Conservation (phyloP, 306 rosid species). For the Rosa multiflora region DNA sequence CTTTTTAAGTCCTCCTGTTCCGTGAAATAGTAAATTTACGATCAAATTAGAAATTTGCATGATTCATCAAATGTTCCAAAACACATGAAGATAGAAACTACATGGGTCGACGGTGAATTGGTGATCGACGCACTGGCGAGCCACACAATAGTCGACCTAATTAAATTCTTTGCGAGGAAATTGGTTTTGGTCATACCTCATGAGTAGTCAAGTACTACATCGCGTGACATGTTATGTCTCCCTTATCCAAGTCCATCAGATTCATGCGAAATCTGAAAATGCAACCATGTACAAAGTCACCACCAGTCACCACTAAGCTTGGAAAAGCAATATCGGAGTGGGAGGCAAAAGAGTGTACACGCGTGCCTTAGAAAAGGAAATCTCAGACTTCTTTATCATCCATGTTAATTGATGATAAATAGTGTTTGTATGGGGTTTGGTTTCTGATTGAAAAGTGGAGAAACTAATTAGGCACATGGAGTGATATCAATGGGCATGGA, state of each 20-base stretch:
- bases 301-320: not conserved
- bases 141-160: not conserved
- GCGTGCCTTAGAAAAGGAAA: not conserved
- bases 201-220: not conserved
- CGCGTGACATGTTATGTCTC: not conserved
- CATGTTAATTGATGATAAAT: not conserved
- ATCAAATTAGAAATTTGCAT: too few relatives aligned
- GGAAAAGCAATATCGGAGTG: not conserved
- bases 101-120: not conserved
- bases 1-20: too few relatives aligned
- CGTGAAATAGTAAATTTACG: too few relatives aligned
- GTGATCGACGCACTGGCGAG: not conserved
- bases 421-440: not conserved
- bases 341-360: constrained; percentile 5
- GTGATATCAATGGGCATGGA: not conserved
- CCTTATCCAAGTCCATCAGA: not conserved
- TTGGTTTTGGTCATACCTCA: not conserved
- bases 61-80: too few relatives aligned
- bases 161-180: not conserved
- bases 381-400: not conserved
- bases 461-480: not conserved
- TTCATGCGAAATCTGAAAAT: not conserved
- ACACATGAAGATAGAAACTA: not conserved
- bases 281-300: not conserved
- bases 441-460: not conserved